A percentile compares a stretch with the other conserved stretches of the same genome.
Conservation (phyloP, 768 basidiomycete species). For the Leucocoprinus leucothites region DNA sequence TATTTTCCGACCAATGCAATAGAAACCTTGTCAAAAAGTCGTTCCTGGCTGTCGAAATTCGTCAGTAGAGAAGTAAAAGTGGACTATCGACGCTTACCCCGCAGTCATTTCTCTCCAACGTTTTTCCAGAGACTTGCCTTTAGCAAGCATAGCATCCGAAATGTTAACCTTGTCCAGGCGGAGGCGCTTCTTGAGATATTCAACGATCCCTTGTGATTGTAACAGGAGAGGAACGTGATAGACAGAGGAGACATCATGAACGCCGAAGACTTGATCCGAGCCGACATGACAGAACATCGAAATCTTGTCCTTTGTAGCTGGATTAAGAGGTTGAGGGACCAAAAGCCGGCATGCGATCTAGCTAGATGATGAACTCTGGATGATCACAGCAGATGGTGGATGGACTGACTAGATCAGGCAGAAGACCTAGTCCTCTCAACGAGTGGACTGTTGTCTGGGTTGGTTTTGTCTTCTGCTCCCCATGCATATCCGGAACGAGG, state of each 20-base stretch:
- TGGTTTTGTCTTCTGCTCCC: constrained; percentile 99
- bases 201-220: constrained; percentile 87
- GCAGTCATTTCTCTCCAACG: constrained; percentile 85
- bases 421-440: constrained; percentile 84
- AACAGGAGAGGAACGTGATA: constrained; percentile 96
- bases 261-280: constrained; percentile 86
- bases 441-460: constrained; percentile 97
- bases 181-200: constrained; percentile 80
- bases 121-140: constrained; percentile 62
- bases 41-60: constrained; percentile 69
- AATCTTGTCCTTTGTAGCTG: constrained; percentile 90
- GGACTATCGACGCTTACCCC: constrained; percentile 46
- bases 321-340: constrained; percentile 75
- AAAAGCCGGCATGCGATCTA: constrained; percentile 93
- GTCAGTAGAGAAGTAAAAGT: background rate
- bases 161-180: constrained; percentile 60
- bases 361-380: background rate
- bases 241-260: constrained; percentile 94
- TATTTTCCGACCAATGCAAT: constrained; percentile 97
- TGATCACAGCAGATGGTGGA: background rate
- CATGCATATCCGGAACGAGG: constrained; percentile 97
- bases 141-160: constrained; percentile 50
- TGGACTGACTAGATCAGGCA: constrained; percentile 83
- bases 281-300: constrained; percentile 99
- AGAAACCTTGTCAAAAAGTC: constrained; percentile 83